Evolutionary conservation across 2,329 filamentous ascomycete genomes (phyloP).

Genomic region (Sporothrix dimorphospora): DNA sequence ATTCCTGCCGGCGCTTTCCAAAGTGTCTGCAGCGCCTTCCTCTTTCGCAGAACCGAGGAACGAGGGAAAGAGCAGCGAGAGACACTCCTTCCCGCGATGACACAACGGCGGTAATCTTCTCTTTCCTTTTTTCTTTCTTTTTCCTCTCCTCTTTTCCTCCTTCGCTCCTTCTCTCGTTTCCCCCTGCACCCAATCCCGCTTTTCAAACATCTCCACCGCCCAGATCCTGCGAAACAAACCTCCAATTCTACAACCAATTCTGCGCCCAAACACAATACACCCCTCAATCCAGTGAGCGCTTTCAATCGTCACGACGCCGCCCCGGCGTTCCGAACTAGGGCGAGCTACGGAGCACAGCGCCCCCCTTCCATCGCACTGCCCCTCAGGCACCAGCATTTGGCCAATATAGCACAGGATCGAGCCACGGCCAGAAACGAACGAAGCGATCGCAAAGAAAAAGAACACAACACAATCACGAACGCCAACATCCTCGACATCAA

Average conservation of each 20-base stretch:
- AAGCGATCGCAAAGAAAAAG: not conserved
- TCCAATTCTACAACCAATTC: not conserved
- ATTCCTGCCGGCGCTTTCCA: conserved; percentile 24
- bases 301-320: not conserved
- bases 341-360: conserved; percentile 4
- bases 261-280: conserved; percentile 2
- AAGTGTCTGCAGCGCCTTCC: conserved; percentile 10
- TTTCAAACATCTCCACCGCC: conserved; percentile 5
- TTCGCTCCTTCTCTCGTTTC: not conserved
- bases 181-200: not conserved
- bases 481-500: not conserved
- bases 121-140: not conserved
- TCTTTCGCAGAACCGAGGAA: conserved; percentile 16
- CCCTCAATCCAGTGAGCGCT: conserved; percentile 11
- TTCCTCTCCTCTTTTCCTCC: not conserved
- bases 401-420: not conserved
- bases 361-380: conserved; percentile 10
- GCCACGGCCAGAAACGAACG: not conserved
- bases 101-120: conserved; percentile 13
- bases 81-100: conserved; percentile 10
- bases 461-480: not conserved
- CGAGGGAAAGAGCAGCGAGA: not conserved
- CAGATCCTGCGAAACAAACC: not conserved
- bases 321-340: conserved; percentile 22
- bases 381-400: not conserved